Evolutionary conservation across 2,329 filamentous ascomycete genomes (phyloP).

Genomic region (Penicillium digitatum): DNA sequence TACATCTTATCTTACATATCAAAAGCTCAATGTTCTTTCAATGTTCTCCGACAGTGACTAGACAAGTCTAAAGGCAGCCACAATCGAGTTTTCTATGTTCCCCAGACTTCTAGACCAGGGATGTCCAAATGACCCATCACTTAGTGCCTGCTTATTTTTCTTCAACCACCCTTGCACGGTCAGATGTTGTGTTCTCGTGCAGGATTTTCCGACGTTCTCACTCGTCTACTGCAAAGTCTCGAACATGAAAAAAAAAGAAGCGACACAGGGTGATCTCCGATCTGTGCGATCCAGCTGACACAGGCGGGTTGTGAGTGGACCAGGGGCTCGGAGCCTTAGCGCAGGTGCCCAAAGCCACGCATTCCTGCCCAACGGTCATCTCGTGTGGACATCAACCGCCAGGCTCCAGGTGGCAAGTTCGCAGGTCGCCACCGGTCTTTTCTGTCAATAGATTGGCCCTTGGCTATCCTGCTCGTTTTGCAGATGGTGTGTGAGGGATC

Average conservation of each 20-base stretch:
- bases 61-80: neutral
- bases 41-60: neutral
- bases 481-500: slow-evolving; percentile 9
- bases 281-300: slow-evolving; percentile 19
- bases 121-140: neutral
- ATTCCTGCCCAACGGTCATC: slow-evolving; percentile 37
- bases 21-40: neutral
- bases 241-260: slow-evolving; percentile 9
- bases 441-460: slow-evolving; percentile 15
- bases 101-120: neutral
- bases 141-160: slow-evolving; percentile 3
- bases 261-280: slow-evolving; percentile 14
- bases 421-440: slow-evolving; percentile 8
- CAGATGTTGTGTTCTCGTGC: slow-evolving; percentile 6
- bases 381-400: slow-evolving; percentile 8
- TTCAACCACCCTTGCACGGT: neutral
- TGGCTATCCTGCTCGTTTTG: neutral
- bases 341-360: slow-evolving; percentile 36
- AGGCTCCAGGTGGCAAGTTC: slow-evolving; percentile 19
- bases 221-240: slow-evolving; percentile 1
- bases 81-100: neutral
- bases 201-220: slow-evolving; percentile 1
- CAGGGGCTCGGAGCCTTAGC: slow-evolving; percentile 10
- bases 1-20: neutral
- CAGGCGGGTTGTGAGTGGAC: slow-evolving; percentile 18